A percentile compares a stretch with the other conserved stretches of the same genome.
These are phyloP conservation scores for Ogataea trehaloabstinens DNA, from an alignment of 805 yeast genomes.

Conservation along the genomic window DNA sequence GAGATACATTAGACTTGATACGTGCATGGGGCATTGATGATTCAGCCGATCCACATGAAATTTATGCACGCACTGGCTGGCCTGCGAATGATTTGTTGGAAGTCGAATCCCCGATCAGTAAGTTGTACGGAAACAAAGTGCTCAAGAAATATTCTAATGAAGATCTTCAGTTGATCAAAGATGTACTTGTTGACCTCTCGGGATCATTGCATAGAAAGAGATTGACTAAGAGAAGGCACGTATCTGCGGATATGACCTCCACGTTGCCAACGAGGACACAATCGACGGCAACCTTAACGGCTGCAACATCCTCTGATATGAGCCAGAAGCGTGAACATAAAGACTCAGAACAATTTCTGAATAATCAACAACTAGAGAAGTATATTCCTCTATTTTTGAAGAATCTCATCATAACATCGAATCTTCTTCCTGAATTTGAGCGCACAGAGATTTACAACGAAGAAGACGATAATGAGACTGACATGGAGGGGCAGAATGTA, in stretches of 20 bases:
- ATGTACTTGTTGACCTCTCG: constrained; percentile 20
- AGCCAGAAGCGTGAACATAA: background rate
- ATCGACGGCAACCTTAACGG: constrained; percentile 13
- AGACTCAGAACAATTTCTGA: constrained; percentile 23
- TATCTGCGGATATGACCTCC: background rate
- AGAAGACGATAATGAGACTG: constrained; percentile 6
- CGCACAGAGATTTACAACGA: constrained; percentile 7
- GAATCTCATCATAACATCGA: constrained; percentile 25
- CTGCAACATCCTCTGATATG: background rate
- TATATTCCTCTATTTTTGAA: constrained; percentile 31
- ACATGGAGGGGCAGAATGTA: constrained; percentile 9
- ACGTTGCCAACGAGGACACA: constrained; percentile 15
- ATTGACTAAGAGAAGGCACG: background rate
- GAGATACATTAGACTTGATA: constrained; percentile 25
- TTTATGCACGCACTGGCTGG: constrained; percentile 1
- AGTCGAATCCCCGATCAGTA: constrained; percentile 4
- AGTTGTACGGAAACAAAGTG: constrained; percentile 24
- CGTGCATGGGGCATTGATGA: constrained; percentile 34
- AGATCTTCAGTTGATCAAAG: constrained; percentile 21
- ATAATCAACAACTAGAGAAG: constrained; percentile 29
- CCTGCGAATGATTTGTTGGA: constrained; percentile 1
- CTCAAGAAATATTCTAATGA: constrained; percentile 18
- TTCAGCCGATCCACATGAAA: background rate
- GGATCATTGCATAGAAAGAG: constrained; percentile 14
- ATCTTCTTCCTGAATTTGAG: constrained; percentile 20